These are phyloP conservation scores for Cryphonectria carpinicola DNA, from an alignment of 2,329 filamentous ascomycete species.

Conservation along the genomic window DNA sequence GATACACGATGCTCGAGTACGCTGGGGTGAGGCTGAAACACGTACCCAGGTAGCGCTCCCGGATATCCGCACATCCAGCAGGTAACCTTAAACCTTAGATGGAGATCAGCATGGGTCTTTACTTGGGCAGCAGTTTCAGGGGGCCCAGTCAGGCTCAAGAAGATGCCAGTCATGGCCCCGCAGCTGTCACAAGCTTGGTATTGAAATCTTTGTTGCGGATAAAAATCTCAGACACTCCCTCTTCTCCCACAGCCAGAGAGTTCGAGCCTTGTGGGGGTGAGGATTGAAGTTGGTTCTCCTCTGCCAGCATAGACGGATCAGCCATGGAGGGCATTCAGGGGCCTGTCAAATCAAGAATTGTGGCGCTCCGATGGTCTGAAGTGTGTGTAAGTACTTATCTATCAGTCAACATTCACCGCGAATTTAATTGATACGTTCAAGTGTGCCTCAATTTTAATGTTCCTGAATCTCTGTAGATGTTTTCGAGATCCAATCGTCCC, in stretches of 20 bases:
- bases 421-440: too few relatives aligned
- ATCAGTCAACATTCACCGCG: not conserved
- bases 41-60: slow-evolving; percentile 19
- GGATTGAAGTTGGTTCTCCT: not conserved
- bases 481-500: not conserved
- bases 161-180: not conserved
- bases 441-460: not conserved
- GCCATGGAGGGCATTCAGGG: not conserved
- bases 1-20: slow-evolving; percentile 20
- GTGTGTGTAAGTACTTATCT: not conserved
- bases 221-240: not conserved
- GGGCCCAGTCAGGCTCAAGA: not conserved
- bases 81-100: slow-evolving; percentile 6
- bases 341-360: not conserved
- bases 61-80: slow-evolving; percentile 13
- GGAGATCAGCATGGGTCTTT: not conserved
- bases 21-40: slow-evolving; percentile 24
- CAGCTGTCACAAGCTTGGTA: not conserved
- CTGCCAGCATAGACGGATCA: not conserved
- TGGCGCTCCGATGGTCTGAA: not conserved
- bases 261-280: not conserved
- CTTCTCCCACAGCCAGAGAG: not conserved
- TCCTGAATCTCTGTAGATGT: too few relatives aligned
- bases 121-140: not conserved
- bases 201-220: not conserved